Percentiles rank a stretch among this genome's conserved stretches.
Evolutionary conservation across 768 basidiomycete genomes (phyloP).

Genomic region (Boletus eberwhitei): DNA sequence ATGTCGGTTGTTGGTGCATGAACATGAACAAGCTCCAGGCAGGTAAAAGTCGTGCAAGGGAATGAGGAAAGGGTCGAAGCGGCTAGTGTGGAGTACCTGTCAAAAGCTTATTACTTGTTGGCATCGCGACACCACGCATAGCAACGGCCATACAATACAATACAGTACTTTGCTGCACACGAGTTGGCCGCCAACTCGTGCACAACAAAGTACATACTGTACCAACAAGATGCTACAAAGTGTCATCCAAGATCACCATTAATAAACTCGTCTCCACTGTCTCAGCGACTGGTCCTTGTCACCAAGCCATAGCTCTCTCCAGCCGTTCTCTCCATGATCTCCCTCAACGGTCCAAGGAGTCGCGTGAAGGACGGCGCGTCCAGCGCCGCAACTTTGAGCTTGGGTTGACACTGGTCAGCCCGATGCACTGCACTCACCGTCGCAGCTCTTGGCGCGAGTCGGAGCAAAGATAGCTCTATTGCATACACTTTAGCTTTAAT

Average conservation of each 20-base stretch:
- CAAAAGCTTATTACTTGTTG: constrained; percentile 14
- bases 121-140: constrained; percentile 28
- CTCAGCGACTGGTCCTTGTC: constrained; percentile 34
- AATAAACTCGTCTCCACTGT: not conserved
- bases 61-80: not conserved
- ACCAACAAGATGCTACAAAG: constrained; percentile 11
- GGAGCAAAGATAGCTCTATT: constrained; percentile 86
- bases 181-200: not conserved
- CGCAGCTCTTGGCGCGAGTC: constrained; percentile 89
- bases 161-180: not conserved
- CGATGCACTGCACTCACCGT: constrained; percentile 79
- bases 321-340: constrained; percentile 90
- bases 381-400: constrained; percentile 90
- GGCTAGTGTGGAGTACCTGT: not conserved
- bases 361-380: constrained; percentile 93
- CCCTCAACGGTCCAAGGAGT: constrained; percentile 85
- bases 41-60: not conserved
- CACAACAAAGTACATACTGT: not conserved
- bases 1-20: constrained; percentile 3
- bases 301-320: constrained; percentile 61
- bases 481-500: constrained; percentile 6
- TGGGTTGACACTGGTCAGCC: constrained; percentile 45
- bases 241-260: not conserved
- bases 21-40: constrained; percentile 3
- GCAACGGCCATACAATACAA: not conserved